Evolutionary conservation across 2,329 filamentous ascomycete species (phyloP).

Genomic region (Pseudogymnoascus sp.): DNA sequence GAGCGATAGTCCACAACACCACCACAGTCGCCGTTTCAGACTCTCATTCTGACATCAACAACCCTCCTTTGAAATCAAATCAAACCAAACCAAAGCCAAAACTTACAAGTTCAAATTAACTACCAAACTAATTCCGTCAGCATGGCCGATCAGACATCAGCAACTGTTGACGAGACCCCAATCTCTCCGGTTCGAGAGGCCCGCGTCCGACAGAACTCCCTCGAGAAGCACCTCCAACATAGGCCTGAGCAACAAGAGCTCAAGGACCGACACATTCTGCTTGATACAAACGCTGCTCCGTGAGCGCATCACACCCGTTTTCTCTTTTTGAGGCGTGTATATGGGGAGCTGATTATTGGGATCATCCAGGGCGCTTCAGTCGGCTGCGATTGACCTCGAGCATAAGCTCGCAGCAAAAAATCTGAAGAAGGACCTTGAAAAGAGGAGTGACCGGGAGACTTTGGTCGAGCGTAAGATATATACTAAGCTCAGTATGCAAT

Average conservation of each 20-base stretch:
- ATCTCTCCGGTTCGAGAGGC: conserved; percentile 46
- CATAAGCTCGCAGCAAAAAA: conserved; percentile 54
- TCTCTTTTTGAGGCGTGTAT: background rate
- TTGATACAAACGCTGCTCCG: conserved; percentile 60
- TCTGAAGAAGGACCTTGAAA: conserved; percentile 55
- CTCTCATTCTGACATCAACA: conserved; percentile 7
- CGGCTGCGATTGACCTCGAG: conserved; percentile 53
- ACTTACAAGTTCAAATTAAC: conserved; percentile 1
- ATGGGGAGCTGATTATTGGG: background rate
- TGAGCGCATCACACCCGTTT: conserved; percentile 30
- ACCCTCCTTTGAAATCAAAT: background rate
- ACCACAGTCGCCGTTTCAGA: background rate
- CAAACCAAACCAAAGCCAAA: background rate
- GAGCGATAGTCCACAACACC: background rate
- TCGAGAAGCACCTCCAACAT: conserved; percentile 63
- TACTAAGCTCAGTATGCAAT: background rate
- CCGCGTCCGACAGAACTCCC: conserved; percentile 53
- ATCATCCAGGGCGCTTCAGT: conserved; percentile 49
- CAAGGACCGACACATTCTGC: conserved; percentile 59
- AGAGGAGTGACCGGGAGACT: conserved; percentile 60
- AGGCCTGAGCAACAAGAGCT: conserved; percentile 59
- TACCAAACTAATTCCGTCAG: background rate
- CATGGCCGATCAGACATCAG: conserved; percentile 3
- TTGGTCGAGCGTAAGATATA: conserved; percentile 64
- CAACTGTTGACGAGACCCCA: conserved; percentile 45